Evolutionary conservation across 148 eudicot species (phyloP).

Genomic region (Cornus kousa): DNA sequence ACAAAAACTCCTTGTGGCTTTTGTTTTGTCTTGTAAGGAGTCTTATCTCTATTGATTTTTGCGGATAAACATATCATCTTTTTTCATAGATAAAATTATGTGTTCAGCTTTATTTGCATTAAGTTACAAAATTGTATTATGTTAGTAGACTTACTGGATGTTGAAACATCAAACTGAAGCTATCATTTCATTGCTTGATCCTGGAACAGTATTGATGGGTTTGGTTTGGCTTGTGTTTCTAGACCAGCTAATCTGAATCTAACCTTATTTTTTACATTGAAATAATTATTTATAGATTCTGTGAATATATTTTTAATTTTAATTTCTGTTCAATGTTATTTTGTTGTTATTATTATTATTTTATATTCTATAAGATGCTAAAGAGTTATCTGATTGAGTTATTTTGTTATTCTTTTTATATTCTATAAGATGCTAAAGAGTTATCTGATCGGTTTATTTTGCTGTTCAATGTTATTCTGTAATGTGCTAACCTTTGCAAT

Average conservation of each 20-base stretch:
- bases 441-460: background rate
- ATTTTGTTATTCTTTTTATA: no score
- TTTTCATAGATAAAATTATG: background rate
- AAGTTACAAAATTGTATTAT: background rate
- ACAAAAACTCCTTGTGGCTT: conserved; percentile 96
- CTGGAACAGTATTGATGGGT: background rate
- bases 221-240: background rate
- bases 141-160: background rate
- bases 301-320: background rate
- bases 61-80: background rate
- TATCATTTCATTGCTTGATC: background rate
- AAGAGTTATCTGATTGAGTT: background rate
- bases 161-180: background rate
- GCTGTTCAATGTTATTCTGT: background rate
- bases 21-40: conserved; percentile 80
- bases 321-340: background rate
- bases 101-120: background rate
- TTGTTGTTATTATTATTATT: no score
- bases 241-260: background rate
- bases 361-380: background rate
- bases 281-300: background rate
- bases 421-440: background rate
- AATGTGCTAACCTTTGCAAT: no score
- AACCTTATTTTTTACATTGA: background rate
- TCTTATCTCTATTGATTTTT: background rate